phyloP scores from a whole-genome alignment of 768 basidiomycete genomes.

The Dacryopinax spathularia region DNA sequence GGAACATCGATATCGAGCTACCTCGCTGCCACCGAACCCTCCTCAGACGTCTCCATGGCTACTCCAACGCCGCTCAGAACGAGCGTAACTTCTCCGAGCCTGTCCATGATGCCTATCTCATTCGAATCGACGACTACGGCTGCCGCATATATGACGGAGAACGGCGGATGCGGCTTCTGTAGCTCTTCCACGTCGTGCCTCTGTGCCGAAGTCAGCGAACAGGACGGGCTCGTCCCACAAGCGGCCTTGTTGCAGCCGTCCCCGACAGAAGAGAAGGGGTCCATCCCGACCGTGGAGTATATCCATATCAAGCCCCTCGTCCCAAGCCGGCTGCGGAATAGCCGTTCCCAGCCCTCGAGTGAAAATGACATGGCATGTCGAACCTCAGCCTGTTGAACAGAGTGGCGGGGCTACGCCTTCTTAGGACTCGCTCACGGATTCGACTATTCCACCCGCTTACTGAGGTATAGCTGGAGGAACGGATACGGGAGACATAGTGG shows the following conservation, averaged over 20 bases:
- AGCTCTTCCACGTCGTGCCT: constrained; percentile 1
- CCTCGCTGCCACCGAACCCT: not conserved
- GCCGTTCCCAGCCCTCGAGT: too few species aligned
- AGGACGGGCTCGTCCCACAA: not conserved
- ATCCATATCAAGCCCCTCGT: not conserved
- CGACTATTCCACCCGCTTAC: constrained; percentile 63
- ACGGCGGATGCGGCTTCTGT: constrained; percentile 3
- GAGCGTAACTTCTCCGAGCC: not conserved
- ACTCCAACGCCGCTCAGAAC: not conserved
- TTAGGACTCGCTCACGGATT: constrained; percentile 45
- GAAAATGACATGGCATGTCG: too few species aligned
- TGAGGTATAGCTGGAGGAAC: constrained; percentile 65
- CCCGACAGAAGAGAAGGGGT: not conserved
- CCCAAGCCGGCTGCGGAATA: too few species aligned
- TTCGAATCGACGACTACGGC: not conserved
- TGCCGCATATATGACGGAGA: not conserved
- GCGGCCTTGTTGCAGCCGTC: not conserved
- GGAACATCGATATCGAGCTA: not conserved
- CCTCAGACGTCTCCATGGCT: not conserved
- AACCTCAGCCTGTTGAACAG: too few species aligned
- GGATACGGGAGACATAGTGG: constrained; percentile 67
- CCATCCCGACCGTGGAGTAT: not conserved
- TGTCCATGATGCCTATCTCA: not conserved
- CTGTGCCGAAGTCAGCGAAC: not conserved
- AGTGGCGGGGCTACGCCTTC: too few species aligned